Base-by-base conservation (phyloP, 768 basidiomycete species). In the Russula brevipes region DNA sequence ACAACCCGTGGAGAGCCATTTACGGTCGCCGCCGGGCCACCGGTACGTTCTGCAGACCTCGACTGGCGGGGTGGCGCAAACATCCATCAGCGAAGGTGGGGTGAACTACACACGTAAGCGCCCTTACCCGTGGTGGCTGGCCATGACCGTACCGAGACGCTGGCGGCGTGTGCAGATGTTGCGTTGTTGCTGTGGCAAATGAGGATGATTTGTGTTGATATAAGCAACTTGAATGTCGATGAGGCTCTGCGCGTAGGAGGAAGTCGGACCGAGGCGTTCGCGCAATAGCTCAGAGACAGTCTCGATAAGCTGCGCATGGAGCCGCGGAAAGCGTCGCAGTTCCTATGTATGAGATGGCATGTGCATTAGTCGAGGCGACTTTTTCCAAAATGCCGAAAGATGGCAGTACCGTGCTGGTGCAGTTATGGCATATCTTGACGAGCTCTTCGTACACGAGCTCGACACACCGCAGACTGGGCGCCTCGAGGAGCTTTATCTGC, bases 381-480 rank as follows among this genome's bases (percentile, higher is more conserved):
- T 5, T 30, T 45, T 16, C 0, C 16, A 30, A 24, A 30, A 59
- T 9, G 44, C 33, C 10, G 19, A 10, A 41, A 44, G 12, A 39
- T 44, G 24, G 42, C n/a, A 85, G 72, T 71, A 95, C 94, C 55
- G 82, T 73, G 73, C 90, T 90, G 4, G 96, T 97, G 76, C 96
- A 98, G 71, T 96, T 98, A 73, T 99, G 97, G 75, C 97, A 98
- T 51, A 99, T 95, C 80, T 98, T 98, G 67, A 99, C 98, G 58
- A 99, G 78, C 75, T 99, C 97, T 74, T 99, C 97, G 73, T 99
- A 99, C 8, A 99, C 97, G 69, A 99, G 77, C 74, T 98, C 97
- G 19, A 98, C 97, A 69, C 97, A 99, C 47, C 97, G 82, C 75
- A 97, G 74, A 76, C 92, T 93, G 14, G 97, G 97, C 11, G 92